Evolutionary conservation across 2,329 filamentous ascomycete genomes (phyloP).

Genomic region (Fusarium gaditjirri): DNA sequence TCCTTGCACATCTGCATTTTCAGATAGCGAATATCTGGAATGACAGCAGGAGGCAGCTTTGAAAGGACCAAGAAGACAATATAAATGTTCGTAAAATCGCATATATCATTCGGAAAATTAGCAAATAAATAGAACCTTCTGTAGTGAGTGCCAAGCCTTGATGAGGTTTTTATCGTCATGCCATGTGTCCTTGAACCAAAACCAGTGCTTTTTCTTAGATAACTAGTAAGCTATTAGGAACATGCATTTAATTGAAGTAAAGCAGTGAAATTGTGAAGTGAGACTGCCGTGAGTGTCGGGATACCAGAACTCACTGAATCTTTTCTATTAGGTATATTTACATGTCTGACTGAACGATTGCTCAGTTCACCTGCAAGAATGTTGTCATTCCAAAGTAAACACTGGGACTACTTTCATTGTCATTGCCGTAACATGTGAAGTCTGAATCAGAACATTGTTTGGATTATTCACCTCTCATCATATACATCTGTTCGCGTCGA

Average conservation of each 20-base stretch:
- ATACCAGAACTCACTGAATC: background rate
- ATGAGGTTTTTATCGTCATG: background rate
- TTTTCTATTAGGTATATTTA: accelerated
- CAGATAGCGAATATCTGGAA: too few relatives aligned
- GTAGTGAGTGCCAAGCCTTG: too few relatives aligned
- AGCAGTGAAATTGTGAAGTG: background rate
- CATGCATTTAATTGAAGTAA: background rate
- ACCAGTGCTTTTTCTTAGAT: background rate
- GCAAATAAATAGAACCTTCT: background rate
- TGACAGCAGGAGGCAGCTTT: accelerated
- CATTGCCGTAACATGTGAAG: accelerated
- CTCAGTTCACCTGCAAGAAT: background rate
- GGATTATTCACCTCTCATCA: accelerated
- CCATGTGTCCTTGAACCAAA: background rate
- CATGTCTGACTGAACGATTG: background rate
- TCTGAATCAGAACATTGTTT: background rate
- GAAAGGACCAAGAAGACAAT: accelerated
- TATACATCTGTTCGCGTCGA: background rate
- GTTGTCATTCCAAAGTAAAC: background rate
- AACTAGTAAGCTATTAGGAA: background rate
- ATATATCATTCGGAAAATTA: background rate
- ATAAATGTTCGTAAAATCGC: background rate
- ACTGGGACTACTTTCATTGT: accelerated
- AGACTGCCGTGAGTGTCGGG: background rate
- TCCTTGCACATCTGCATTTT: background rate